phyloP scores from a whole-genome alignment of 2,329 filamentous ascomycete genomes.

The Torrubiella hemipterigena region DNA sequence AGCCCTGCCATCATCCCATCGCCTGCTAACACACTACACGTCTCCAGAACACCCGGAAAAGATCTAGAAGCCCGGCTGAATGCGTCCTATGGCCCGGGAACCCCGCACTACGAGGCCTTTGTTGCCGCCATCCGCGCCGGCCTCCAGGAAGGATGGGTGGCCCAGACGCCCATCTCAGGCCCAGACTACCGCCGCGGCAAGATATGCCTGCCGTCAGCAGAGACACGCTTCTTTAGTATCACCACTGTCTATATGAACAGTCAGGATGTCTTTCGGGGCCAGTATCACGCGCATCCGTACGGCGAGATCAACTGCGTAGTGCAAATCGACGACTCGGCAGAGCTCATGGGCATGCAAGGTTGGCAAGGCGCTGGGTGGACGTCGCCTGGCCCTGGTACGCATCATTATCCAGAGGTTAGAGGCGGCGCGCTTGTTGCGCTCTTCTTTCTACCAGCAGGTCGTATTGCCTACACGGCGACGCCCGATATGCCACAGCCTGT shows the following conservation, averaged over 20 bases:
- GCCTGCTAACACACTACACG: no score
- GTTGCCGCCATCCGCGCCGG: slow-evolving; percentile 2
- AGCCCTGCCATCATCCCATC: no score
- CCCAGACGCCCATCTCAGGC: slow-evolving; percentile 13
- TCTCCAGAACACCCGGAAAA: not conserved
- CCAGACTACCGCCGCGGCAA: slow-evolving; percentile 33
- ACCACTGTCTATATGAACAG: slow-evolving; percentile 47
- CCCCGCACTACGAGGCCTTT: not conserved
- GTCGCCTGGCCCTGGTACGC: slow-evolving; percentile 38
- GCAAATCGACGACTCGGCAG: slow-evolving; percentile 32
- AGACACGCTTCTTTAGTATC: slow-evolving; percentile 40
- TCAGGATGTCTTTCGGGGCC: slow-evolving; percentile 33
- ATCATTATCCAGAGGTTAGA: slow-evolving; percentile 42
- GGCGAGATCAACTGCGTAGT: slow-evolving; percentile 44
- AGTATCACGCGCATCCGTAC: slow-evolving; percentile 42
- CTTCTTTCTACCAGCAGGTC: slow-evolving; percentile 42
- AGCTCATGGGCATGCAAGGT: slow-evolving; percentile 42
- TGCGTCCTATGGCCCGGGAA: not conserved
- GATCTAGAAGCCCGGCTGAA: not conserved
- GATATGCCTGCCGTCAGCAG: slow-evolving; percentile 29
- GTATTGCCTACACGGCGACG: slow-evolving; percentile 35
- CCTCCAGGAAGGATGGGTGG: slow-evolving; percentile 5
- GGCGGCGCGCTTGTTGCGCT: slow-evolving; percentile 37
- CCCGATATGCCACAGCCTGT: slow-evolving; percentile 29
- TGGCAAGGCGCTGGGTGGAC: slow-evolving; percentile 47